Conservation (phyloP, 2,329 filamentous ascomycete species). For the Penicillium olsonii region DNA sequence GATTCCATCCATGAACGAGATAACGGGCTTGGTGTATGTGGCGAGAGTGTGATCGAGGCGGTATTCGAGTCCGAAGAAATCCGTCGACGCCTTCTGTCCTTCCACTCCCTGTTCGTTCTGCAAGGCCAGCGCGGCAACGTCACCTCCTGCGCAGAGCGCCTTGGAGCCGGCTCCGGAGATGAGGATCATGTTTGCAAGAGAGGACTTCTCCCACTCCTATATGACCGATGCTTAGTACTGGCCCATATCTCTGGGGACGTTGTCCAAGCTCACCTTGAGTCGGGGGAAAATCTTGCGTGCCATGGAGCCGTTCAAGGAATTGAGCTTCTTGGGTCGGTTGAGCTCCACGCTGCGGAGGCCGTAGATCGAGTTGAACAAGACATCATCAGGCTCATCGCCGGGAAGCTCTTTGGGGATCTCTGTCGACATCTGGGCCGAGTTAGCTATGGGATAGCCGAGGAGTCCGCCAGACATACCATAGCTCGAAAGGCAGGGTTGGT, state of each 20-base stretch:
- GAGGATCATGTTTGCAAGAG: slow-evolving; percentile 88
- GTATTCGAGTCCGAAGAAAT: slow-evolving; percentile 96
- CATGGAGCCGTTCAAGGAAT: slow-evolving; percentile 93
- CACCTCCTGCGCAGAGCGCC: slow-evolving; percentile 91
- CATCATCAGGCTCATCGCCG: slow-evolving; percentile 81
- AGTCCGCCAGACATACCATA: slow-evolving; percentile 49
- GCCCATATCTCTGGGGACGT: not conserved
- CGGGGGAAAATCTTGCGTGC: slow-evolving; percentile 89
- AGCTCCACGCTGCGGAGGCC: slow-evolving; percentile 90
- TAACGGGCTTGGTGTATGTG: slow-evolving; percentile 88
- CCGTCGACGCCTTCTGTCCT: slow-evolving; percentile 72
- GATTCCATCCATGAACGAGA: slow-evolving; percentile 95
- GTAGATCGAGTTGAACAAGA: slow-evolving; percentile 85
- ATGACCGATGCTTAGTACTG: slow-evolving; percentile 14
- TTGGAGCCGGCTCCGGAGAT: slow-evolving; percentile 85
- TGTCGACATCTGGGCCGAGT: slow-evolving; percentile 46
- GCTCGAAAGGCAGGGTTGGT: slow-evolving; percentile 60
- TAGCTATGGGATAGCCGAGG: slow-evolving; percentile 12
- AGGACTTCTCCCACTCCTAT: slow-evolving; percentile 88
- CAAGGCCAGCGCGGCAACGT: slow-evolving; percentile 76
- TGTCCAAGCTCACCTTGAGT: slow-evolving; percentile 55
- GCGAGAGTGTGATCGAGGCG: slow-evolving; percentile 93
- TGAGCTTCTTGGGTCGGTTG: slow-evolving; percentile 88
- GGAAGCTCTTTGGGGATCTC: slow-evolving; percentile 56
- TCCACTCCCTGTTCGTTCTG: slow-evolving; percentile 68